Percentiles rank a stretch among this genome's conserved stretches.
Evolutionary conservation across 208 protist species (phyloP).

Genomic region (Vickermania spadyakhi): DNA sequence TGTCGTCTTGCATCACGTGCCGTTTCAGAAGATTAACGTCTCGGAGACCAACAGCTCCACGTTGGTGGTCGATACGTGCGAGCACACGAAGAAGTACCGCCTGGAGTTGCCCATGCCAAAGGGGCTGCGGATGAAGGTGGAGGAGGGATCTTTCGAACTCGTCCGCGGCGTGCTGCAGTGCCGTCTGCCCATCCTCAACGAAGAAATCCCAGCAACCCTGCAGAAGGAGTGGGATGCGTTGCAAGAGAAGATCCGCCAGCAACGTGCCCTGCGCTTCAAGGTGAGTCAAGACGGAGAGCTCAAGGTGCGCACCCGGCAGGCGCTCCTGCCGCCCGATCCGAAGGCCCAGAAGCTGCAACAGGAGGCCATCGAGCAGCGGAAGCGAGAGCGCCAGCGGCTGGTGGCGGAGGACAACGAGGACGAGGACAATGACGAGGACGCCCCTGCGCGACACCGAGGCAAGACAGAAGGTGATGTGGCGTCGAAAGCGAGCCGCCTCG

Average conservation of each 20-base stretch:
- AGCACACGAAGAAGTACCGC: conserved; percentile 76
- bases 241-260: conserved; percentile 37
- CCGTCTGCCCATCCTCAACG: conserved; percentile 55
- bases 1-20: conserved; percentile 76
- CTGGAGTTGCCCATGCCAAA: conserved; percentile 65
- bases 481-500: background rate
- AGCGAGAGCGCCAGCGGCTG: conserved; percentile 3
- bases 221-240: conserved; percentile 37
- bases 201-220: conserved; percentile 32
- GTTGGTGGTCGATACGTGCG: conserved; percentile 67
- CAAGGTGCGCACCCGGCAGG: conserved; percentile 60
- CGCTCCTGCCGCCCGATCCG: conserved; percentile 35
- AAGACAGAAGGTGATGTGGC: background rate
- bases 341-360: conserved; percentile 8
- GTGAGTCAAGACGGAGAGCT: conserved; percentile 61
- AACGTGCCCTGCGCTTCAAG: conserved; percentile 66
- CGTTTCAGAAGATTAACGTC: conserved; percentile 57
- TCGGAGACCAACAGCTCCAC: conserved; percentile 31
- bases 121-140: conserved; percentile 36
- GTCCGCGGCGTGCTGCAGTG: conserved; percentile 53
- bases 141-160: conserved; percentile 41
- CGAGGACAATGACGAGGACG: conserved; percentile 2
- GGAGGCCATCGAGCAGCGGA: conserved; percentile 6
- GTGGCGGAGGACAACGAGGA: background rate
- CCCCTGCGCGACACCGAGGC: background rate